These are phyloP conservation scores for Ascochyta pisi DNA, from an alignment of 2,329 filamentous ascomycete species.

Conservation along the genomic window DNA sequence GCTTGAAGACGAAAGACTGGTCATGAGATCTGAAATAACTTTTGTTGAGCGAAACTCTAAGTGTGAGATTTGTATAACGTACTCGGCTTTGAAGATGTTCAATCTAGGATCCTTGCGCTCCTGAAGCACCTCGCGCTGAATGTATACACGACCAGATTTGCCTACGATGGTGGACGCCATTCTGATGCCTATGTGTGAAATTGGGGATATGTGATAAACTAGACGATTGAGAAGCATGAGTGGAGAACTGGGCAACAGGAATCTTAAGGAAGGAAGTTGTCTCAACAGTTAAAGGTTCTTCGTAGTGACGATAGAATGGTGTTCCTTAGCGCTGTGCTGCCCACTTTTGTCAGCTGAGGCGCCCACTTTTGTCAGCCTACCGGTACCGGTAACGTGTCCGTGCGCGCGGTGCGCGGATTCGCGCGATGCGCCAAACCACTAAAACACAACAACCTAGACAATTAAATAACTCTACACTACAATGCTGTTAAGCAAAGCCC, in stretches of 20 bases:
- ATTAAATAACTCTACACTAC: too few relatives aligned
- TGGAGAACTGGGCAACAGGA: constrained; percentile 9
- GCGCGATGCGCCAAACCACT: too few relatives aligned
- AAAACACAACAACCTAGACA: too few relatives aligned
- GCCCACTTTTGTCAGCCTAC: too few relatives aligned
- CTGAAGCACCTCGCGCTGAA: constrained; percentile 41
- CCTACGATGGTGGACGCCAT: constrained; percentile 45
- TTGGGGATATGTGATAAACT: constrained; percentile 18
- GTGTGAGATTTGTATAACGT: constrained; percentile 27
- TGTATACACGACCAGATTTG: constrained; percentile 48
- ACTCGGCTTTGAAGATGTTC: constrained; percentile 48
- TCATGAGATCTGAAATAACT: constrained; percentile 35
- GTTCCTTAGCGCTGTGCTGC: neutral
- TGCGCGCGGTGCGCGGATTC: too few relatives aligned
- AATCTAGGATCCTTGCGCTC: constrained; percentile 33
- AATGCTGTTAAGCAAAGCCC: too few relatives aligned
- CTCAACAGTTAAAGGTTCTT: neutral
- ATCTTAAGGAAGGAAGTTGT: neutral
- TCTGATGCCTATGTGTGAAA: constrained; percentile 36
- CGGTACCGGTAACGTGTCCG: too few relatives aligned
- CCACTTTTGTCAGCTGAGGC: too few relatives aligned
- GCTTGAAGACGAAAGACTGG: constrained; percentile 46
- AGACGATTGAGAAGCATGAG: constrained; percentile 29
- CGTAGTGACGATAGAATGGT: neutral
- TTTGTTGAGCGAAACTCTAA: constrained; percentile 16